Evolutionary conservation across 208 protist genomes (phyloP).

Genomic region (Wallacemonas rigidus): DNA sequence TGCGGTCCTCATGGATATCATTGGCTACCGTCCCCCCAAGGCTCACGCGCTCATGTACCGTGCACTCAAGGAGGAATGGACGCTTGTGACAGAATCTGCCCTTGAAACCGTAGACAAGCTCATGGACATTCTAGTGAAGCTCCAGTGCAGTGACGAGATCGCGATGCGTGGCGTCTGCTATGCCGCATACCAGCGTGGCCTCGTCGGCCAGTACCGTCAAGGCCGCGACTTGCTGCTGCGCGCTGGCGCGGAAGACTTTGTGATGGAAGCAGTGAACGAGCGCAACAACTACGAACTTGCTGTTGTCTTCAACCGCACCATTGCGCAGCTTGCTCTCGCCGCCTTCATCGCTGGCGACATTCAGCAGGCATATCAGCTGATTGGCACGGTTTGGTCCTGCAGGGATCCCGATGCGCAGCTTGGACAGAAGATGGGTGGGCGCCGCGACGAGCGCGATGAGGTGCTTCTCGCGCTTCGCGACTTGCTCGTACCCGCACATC

Average conservation of each 20-base stretch:
- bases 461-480: conserved; percentile 62
- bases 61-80: conserved; percentile 26
- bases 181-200: conserved; percentile 80
- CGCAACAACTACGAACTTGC: conserved; percentile 35
- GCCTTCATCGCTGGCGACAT: conserved; percentile 77
- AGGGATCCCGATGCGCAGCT: conserved; percentile 61
- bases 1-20: conserved; percentile 60
- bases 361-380: conserved; percentile 57
- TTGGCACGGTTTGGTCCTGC: conserved; percentile 62
- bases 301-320: conserved; percentile 79
- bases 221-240: conserved; percentile 77
- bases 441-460: conserved; percentile 29
- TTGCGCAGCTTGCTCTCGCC: conserved; percentile 81
- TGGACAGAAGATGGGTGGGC: conserved; percentile 47
- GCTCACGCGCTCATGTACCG: conserved; percentile 73
- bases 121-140: conserved; percentile 40
- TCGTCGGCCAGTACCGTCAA: conserved; percentile 70
- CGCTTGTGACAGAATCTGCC: conserved; percentile 53
- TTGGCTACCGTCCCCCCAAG: conserved; percentile 65
- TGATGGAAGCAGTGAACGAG: conserved; percentile 21
- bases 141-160: conserved; percentile 33
- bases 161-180: conserved; percentile 52
- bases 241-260: conserved; percentile 28
- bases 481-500: conserved; percentile 57
- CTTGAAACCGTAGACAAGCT: conserved; percentile 61